Conservation (phyloP, 2,329 filamentous ascomycete species). For the Botrytis deweyae region DNA sequence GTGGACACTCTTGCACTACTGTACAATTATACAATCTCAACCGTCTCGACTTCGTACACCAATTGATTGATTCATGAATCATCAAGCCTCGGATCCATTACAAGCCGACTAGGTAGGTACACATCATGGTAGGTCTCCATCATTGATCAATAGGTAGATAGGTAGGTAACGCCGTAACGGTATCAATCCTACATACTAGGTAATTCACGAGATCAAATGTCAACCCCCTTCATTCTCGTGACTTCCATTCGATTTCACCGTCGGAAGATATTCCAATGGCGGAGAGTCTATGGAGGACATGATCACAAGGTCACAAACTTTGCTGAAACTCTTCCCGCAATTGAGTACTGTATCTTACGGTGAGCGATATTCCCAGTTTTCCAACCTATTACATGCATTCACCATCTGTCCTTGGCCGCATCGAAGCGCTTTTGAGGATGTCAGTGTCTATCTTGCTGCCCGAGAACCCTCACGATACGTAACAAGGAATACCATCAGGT, state of each 20-base stretch:
- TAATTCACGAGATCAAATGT: not conserved
- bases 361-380: conserved; percentile 14
- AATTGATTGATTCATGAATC: not conserved
- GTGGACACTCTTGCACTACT: not conserved
- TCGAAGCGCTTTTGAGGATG: conserved; percentile 13
- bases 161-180: not conserved
- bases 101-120: not conserved
- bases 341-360: conserved; percentile 17
- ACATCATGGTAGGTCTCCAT: not conserved
- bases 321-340: not conserved
- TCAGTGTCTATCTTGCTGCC: conserved; percentile 5
- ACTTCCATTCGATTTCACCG: not conserved
- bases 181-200: not conserved
- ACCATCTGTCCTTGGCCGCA: conserved; percentile 17
- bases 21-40: not conserved
- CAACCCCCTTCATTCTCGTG: conserved; percentile 1
- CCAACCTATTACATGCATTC: conserved; percentile 4
- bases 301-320: conserved; percentile 14
- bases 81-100: conserved; percentile 2
- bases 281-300: conserved; percentile 2
- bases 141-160: not conserved
- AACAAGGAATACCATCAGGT: conserved; percentile 1
- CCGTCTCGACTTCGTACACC: not conserved
- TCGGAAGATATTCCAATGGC: not conserved
- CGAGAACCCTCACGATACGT: not conserved